phyloP scores from a whole-genome alignment of 345 rosid species.

The Rubroshorea leprosula region DNA sequence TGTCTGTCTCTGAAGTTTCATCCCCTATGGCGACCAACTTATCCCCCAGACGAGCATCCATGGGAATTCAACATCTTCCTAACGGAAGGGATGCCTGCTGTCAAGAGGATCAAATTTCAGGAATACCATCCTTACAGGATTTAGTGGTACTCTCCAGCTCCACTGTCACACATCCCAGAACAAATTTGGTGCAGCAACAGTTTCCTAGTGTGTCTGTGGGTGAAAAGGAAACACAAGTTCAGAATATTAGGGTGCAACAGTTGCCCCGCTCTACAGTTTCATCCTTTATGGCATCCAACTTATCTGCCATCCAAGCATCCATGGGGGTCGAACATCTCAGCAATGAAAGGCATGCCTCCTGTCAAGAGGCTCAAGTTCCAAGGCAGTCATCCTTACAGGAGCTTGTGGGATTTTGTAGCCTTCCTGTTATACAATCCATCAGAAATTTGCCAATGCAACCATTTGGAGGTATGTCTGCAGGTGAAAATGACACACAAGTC shows the following conservation, averaged over 20 bases:
- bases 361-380: neutral
- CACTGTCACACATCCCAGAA: neutral
- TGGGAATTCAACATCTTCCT: neutral
- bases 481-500: no score
- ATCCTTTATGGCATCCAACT: neutral
- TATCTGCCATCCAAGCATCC: neutral
- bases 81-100: neutral
- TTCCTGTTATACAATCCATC: neutral
- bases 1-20: neutral
- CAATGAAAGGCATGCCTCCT: neutral
- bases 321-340: neutral
- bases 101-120: neutral
- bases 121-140: neutral
- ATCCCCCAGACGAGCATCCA: neutral
- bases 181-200: constrained; percentile 1
- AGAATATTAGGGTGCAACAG: neutral
- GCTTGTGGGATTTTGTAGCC: neutral
- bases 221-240: constrained; percentile 12
- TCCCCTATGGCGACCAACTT: neutral
- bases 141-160: neutral
- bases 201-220: neutral
- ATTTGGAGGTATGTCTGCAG: no score
- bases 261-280: neutral
- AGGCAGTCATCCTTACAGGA: neutral
- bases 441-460: neutral